Evolutionary conservation across 2,329 filamentous ascomycete genomes (phyloP), one percentile per base, ranked within the genome.

Genomic region (Xylariaceae sp.): DNA sequence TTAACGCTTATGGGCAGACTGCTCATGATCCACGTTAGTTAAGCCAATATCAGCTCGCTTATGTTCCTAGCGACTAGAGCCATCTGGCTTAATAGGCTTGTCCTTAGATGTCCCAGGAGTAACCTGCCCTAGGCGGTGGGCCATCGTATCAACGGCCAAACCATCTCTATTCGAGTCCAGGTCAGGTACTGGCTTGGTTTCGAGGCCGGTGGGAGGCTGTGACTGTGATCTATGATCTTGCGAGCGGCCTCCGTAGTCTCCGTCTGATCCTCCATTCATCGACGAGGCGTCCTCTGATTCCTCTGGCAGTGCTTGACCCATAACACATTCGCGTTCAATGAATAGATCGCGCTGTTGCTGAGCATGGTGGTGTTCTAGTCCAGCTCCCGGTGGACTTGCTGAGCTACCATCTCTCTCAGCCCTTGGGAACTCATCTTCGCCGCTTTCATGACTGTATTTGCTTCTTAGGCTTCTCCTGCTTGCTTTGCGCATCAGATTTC

Each of bases 251-350:
- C 40, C 39, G 40, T 59, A 48, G 21, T 56, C 58, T 13, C 55
- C 43, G 13, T 62, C 53, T 27, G 57, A 60, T 21, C 40, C 58
- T 15, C 55, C 53, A 8, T 60, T 53, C 10, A 53, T 45, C 2
- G 57, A 60, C 18, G 61, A 60, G 10, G 36, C 11, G 3, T 64
- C 62, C 40, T 68, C 70, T 23, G 54, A 64, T 48, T 73, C 71
- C 50, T 76, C 72, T 24, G 63, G 61, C 23, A 75, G 64, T 2
- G 67, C 67, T 61, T 73, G 74, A 15, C 71, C 71, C 63, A 72
- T 69, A 45, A 72, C 67, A 54, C 71, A 71, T 21, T 72, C 70
- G 39, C 69, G 69, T 47, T 74, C 71, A 9, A 44, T 39, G 43
- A 66, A 67, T 8, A 58, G 46, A 18, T 64, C 58, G 8, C 45